phyloP scores from a whole-genome alignment of 2,329 filamentous ascomycete species.

The Byssoonygena ceratinophila region DNA sequence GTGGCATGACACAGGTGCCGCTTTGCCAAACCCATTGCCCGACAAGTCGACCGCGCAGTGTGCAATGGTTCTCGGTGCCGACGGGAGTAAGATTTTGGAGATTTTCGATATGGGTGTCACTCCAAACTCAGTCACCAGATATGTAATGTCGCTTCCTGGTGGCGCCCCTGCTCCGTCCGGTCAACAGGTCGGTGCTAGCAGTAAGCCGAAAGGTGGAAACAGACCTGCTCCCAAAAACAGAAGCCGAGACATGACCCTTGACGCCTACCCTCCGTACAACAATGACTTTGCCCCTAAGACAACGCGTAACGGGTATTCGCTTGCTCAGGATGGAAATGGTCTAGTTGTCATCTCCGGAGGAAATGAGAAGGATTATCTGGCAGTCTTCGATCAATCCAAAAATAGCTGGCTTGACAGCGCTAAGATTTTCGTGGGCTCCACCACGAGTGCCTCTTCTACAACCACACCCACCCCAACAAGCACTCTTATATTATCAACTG shows the following conservation, averaged over 20 bases:
- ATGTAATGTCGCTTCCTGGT: constrained; percentile 53
- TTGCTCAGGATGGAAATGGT: constrained; percentile 56
- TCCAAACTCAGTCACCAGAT: constrained; percentile 64
- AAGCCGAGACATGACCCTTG: constrained; percentile 47
- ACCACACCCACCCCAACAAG: constrained; percentile 23
- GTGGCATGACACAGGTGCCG: constrained; percentile 59
- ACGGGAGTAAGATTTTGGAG: constrained; percentile 68
- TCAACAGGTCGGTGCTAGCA: constrained; percentile 35
- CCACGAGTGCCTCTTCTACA: constrained; percentile 23
- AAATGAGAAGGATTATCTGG: constrained; percentile 53
- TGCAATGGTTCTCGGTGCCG: constrained; percentile 57
- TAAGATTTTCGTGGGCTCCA: constrained; percentile 45
- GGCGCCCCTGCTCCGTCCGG: constrained; percentile 44
- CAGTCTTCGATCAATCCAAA: constrained; percentile 62
- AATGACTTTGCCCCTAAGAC: constrained; percentile 56
- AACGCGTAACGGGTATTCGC: constrained; percentile 56
- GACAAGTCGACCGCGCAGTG: constrained; percentile 52
- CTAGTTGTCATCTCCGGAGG: constrained; percentile 72
- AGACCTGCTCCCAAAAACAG: constrained; percentile 26
- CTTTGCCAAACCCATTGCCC: constrained; percentile 50
- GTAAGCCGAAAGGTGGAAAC: constrained; percentile 27
- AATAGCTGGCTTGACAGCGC: constrained; percentile 72
- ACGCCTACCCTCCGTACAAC: constrained; percentile 71
- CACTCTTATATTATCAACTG: constrained; percentile 19
- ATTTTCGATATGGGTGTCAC: constrained; percentile 64